Evolutionary conservation across 2,329 filamentous ascomycete species (phyloP), one percentile per base, ranked within the genome.

Genomic region (Alternaria brassicicola): DNA sequence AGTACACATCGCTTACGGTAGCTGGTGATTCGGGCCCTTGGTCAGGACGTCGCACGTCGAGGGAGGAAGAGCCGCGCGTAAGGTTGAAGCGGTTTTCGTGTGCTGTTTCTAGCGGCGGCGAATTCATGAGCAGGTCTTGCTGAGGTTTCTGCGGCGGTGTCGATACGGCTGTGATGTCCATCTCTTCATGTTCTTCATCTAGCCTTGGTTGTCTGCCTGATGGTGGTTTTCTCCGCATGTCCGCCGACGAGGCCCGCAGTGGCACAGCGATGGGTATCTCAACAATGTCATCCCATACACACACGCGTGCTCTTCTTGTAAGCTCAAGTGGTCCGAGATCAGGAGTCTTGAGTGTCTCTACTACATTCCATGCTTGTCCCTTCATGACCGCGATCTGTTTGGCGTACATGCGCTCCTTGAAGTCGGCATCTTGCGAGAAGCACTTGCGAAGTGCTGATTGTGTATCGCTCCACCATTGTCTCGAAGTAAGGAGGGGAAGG

Each of bases 331-430:
- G 95, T 0, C 95, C 95, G 73, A 98, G 94, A 72, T 98, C 95
- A 0, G 87, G 83, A 17, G 91, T 91, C 77, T 99, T 99, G 61
- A 99, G 84, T 0, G 95, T 97, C 80, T 99, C 95, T 4, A 99
- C 95, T 0, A 99, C 95, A 74, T 99, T 99, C 93, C 95, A 99
- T 0, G 95, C 95, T 75, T 99, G 95, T 10, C 95, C 95, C 79
- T 99, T 99, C 92, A 99, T 97, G 58, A 99, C 95, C 1, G 95
- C 94, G 61, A 99, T 96, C 74, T 99, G 95, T 66, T 92, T 88
- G n/a, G 92, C 92, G 79, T 97, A 99, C 95, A 99, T 99, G 78
- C 92, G 90, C 80, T 99, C 95, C 76, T 98, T 92, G 78, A 99
- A 99, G 78, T 99, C 95, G 2, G 89, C 88, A 76, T 99, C 95